phyloP scores from a whole-genome alignment of 805 yeast species.

The Lachancea sp. region DNA sequence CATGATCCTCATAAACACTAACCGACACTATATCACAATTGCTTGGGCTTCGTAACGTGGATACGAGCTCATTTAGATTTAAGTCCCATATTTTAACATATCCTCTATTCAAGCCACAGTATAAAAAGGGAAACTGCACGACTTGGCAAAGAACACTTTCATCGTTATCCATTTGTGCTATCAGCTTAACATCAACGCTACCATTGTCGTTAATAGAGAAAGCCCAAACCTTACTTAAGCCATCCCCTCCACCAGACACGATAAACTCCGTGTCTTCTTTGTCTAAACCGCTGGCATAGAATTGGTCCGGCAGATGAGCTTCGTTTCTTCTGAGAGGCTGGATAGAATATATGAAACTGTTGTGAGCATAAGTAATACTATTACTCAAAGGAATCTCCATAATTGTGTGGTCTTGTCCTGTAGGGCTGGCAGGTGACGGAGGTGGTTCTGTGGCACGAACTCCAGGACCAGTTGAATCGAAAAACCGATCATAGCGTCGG shows the following conservation, averaged over 20 bases:
- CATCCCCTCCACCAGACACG: slow-evolving; percentile 87
- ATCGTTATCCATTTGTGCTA: slow-evolving; percentile 42
- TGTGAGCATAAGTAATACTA: slow-evolving; percentile 76
- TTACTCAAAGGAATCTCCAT: slow-evolving; percentile 65
- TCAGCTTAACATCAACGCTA: slow-evolving; percentile 7
- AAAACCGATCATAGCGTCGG: slow-evolving; percentile 71
- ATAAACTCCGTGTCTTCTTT: slow-evolving; percentile 33
- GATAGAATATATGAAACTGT: slow-evolving; percentile 80
- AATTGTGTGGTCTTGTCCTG: slow-evolving; percentile 28
- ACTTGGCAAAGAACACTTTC: slow-evolving; percentile 70
- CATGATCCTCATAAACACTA: slow-evolving; percentile 26
- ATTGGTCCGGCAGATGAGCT: slow-evolving; percentile 4
- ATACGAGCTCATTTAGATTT: slow-evolving; percentile 64
- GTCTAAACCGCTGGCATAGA: slow-evolving; percentile 2
- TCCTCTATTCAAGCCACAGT: slow-evolving; percentile 77
- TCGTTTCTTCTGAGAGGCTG: slow-evolving; percentile 14
- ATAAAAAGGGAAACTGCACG: slow-evolving; percentile 58
- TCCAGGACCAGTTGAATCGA: slow-evolving; percentile 81
- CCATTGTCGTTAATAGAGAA: slow-evolving; percentile 16
- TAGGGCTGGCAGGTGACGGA: slow-evolving; percentile 7
- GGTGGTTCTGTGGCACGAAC: background rate
- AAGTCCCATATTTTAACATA: slow-evolving; percentile 80
- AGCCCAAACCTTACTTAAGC: slow-evolving; percentile 76
- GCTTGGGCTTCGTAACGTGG: slow-evolving; percentile 36
- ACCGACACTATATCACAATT: slow-evolving; percentile 50